phyloP scores from a whole-genome alignment of 2,329 filamentous ascomycete species.

The Aureobasidium zeae region DNA sequence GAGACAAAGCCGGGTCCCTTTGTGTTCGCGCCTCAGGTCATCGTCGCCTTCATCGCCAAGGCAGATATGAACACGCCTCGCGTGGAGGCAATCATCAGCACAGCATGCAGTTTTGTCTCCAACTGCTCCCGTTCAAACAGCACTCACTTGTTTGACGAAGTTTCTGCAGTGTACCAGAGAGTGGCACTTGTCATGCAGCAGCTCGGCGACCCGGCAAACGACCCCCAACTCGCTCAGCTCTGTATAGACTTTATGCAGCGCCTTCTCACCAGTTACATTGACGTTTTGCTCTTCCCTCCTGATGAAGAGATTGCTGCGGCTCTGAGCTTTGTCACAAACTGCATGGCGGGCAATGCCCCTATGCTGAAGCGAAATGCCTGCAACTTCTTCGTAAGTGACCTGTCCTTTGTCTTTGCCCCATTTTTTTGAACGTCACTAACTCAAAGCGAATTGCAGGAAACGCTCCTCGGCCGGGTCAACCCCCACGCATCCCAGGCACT shows the following conservation, averaged over 20 bases:
- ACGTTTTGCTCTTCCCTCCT: conserved; percentile 53
- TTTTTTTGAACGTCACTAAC: background rate
- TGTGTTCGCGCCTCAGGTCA: conserved; percentile 57
- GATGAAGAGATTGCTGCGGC: conserved; percentile 52
- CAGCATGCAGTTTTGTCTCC: conserved; percentile 57
- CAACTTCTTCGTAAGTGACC: conserved; percentile 55
- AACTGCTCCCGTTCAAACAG: conserved; percentile 32
- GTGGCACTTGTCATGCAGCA: conserved; percentile 52
- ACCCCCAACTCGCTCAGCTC: conserved; percentile 63
- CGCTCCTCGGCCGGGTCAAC: conserved; percentile 18
- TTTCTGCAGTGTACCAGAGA: conserved; percentile 50
- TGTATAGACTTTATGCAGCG: conserved; percentile 63
- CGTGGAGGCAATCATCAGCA: conserved; percentile 59
- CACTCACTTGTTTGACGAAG: conserved; percentile 39
- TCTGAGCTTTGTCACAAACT: conserved; percentile 62
- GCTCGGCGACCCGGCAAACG: conserved; percentile 53
- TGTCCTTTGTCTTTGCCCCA: background rate
- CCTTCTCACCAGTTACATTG: conserved; percentile 51
- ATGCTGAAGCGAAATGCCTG: conserved; percentile 65
- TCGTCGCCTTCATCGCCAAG: conserved; percentile 52
- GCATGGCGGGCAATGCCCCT: conserved; percentile 61
- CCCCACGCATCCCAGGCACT: conserved; percentile 21
- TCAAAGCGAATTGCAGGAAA: conserved; percentile 22
- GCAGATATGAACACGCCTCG: conserved; percentile 53
- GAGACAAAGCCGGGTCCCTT: conserved; percentile 68